Conservation (phyloP, 1,284 basidiomycete species). For the Xerocomus minutiporus region DNA sequence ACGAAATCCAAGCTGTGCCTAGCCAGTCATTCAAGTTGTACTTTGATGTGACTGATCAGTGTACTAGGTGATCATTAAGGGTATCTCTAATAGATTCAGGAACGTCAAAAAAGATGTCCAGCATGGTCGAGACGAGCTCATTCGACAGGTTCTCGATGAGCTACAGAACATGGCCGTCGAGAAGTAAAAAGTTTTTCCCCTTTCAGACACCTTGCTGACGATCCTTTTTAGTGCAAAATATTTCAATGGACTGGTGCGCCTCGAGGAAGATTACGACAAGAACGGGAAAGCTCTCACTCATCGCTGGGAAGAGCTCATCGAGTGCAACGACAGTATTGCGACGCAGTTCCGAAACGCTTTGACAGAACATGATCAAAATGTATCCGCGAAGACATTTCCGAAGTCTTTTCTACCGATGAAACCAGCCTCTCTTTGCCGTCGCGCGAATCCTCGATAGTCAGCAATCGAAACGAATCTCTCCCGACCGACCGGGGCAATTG, state of each 20-base stretch:
- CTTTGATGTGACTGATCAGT: constrained; percentile 11
- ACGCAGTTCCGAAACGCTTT: constrained; percentile 29
- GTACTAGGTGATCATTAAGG: constrained; percentile 40
- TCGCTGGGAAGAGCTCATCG: constrained; percentile 35
- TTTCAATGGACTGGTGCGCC: constrained; percentile 38
- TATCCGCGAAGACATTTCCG: constrained; percentile 37
- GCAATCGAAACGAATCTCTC: background rate
- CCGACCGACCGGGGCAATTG: background rate
- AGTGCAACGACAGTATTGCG: constrained; percentile 30
- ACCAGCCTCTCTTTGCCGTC: constrained; percentile 14
- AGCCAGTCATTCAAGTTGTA: constrained; percentile 13
- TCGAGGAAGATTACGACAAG: constrained; percentile 42
- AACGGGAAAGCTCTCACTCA: constrained; percentile 30
- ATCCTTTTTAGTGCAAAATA: constrained; percentile 32
- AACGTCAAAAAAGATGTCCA: constrained; percentile 40
- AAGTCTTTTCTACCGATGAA: constrained; percentile 28
- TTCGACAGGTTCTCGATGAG: constrained; percentile 40
- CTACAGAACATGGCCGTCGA: constrained; percentile 26
- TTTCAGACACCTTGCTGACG: constrained; percentile 3
- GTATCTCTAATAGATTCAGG: constrained; percentile 41
- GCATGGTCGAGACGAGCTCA: constrained; percentile 37
- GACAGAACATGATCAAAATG: constrained; percentile 36
- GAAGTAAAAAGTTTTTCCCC: constrained; percentile 10
- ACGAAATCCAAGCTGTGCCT: constrained; percentile 35
- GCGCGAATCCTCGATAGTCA: constrained; percentile 6